Conservation (phyloP, 129 eudicot genomes). For the Escallonia herrerae region DNA sequence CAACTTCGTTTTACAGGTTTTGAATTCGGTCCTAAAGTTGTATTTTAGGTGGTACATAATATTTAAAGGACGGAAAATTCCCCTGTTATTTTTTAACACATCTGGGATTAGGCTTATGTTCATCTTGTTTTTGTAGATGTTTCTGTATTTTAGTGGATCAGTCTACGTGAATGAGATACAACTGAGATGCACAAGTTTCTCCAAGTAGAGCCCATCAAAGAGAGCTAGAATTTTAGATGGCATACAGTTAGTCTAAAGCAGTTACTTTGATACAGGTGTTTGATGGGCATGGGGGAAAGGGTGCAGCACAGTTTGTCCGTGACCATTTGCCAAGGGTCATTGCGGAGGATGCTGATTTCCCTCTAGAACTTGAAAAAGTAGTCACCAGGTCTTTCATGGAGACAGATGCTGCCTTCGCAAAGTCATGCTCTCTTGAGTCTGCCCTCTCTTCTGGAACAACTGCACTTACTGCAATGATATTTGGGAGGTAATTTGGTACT, state of each 20-base stretch:
- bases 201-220: no score
- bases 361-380: constrained; percentile 80
- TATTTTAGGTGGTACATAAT: no score
- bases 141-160: no score
- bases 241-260: constrained; percentile 1
- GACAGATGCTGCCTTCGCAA: constrained; percentile 82
- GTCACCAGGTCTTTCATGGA: constrained; percentile 70
- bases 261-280: constrained; percentile 53
- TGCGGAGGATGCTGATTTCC: constrained; percentile 85
- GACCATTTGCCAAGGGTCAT: constrained; percentile 79
- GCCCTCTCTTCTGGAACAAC: constrained; percentile 84
- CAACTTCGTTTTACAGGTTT: no score
- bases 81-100: no score
- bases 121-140: no score
- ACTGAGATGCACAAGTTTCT: no score
- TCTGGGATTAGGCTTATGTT: no score
- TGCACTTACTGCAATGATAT: constrained; percentile 92
- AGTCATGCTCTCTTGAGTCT: constrained; percentile 69
- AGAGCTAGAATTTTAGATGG: background rate
- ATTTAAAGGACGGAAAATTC: no score
- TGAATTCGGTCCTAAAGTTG: no score
- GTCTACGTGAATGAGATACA: no score
- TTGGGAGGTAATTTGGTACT: constrained; percentile 53
- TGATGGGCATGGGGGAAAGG: constrained; percentile 95
- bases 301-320: constrained; percentile 84